Percentiles rank a stretch among this genome's conserved stretches.
Conservation (phyloP, 768 basidiomycete species). For the Trametes cinnabarina region DNA sequence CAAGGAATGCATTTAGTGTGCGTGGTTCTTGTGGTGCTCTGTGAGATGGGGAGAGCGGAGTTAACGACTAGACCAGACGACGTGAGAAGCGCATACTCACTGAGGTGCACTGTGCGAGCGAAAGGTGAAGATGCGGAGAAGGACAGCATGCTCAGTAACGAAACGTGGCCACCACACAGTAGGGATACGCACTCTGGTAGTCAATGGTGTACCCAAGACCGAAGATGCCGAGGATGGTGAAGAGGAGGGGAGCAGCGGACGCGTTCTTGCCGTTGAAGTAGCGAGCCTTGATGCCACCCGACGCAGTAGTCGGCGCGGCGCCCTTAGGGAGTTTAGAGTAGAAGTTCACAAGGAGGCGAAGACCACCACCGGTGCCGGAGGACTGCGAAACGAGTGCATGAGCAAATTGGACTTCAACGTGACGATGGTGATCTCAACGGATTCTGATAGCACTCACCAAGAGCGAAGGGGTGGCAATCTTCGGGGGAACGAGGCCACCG, state of each 20-base stretch:
- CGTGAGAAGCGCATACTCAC: slow-evolving; percentile 43
- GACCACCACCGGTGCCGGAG: slow-evolving; percentile 76
- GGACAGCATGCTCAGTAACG: slow-evolving; percentile 20
- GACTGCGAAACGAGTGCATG: slow-evolving; percentile 46
- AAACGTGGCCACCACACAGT: not conserved
- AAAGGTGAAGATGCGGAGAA: too few relatives aligned
- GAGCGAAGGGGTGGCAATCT: slow-evolving; percentile 88
- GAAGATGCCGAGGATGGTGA: slow-evolving; percentile 64
- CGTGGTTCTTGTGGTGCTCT: slow-evolving; percentile 92
- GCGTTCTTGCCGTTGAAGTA: slow-evolving; percentile 88
- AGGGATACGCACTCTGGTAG: slow-evolving; percentile 72
- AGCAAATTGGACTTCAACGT: not conserved
- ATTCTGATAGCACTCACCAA: slow-evolving; percentile 57
- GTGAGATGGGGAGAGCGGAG: slow-evolving; percentile 14
- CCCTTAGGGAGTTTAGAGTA: slow-evolving; percentile 98
- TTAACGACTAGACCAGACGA: slow-evolving; percentile 22
- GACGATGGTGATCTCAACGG: not conserved
- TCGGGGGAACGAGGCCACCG: slow-evolving; percentile 84
- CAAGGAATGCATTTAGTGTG: slow-evolving; percentile 51
- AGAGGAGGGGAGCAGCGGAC: slow-evolving; percentile 64
- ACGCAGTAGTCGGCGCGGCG: slow-evolving; percentile 54
- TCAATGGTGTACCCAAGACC: slow-evolving; percentile 83
- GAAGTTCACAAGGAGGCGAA: slow-evolving; percentile 86
- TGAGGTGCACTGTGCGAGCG: slow-evolving; percentile 86
- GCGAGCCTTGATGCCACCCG: slow-evolving; percentile 70